These are phyloP conservation scores for Citeromyces hawaiiensis DNA, from an alignment of 1,139 yeast species.

Conservation along the genomic window DNA sequence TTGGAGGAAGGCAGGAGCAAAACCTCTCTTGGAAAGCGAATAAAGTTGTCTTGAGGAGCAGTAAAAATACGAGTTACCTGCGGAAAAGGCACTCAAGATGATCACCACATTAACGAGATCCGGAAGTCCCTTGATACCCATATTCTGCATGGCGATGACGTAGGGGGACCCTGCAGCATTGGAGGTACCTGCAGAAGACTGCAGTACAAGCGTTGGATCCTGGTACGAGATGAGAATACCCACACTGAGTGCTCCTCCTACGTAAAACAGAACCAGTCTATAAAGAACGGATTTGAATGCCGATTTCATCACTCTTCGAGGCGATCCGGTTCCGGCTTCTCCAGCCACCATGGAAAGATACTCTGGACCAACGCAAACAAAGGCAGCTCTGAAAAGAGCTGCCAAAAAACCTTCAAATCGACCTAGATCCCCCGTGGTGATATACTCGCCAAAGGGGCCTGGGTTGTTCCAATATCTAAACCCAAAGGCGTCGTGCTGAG, in stretches of 20 bases:
- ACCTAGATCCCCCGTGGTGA: constrained; percentile 30
- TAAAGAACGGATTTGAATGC: constrained; percentile 31
- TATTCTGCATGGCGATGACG: constrained; percentile 10
- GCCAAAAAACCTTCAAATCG: constrained; percentile 36
- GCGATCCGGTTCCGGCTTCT: constrained; percentile 26
- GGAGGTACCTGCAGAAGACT: too few species aligned
- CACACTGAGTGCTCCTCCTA: constrained; percentile 13
- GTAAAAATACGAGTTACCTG: constrained; percentile 19
- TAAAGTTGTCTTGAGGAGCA: constrained; percentile 18
- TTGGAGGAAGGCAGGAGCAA: constrained; percentile 9
- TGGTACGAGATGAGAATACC: constrained; percentile 10
- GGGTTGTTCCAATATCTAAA: constrained; percentile 26
- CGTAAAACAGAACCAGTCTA: constrained; percentile 28
- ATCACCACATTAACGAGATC: constrained; percentile 15
- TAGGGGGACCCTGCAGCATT: too few species aligned
- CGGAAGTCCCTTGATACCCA: constrained; percentile 15
- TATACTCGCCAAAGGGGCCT: constrained; percentile 22
- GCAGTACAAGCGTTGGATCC: constrained; percentile 8
- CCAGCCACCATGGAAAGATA: constrained; percentile 43
- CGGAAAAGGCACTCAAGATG: constrained; percentile 19
- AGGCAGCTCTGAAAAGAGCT: constrained; percentile 29
- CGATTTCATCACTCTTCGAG: constrained; percentile 28
- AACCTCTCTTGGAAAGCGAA: constrained; percentile 16
- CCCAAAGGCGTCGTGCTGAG: constrained; percentile 21
- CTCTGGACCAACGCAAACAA: constrained; percentile 41